phyloP scores from a whole-genome alignment of 495 filamentous ascomycete species.

The Trichoderma erinaceum region DNA sequence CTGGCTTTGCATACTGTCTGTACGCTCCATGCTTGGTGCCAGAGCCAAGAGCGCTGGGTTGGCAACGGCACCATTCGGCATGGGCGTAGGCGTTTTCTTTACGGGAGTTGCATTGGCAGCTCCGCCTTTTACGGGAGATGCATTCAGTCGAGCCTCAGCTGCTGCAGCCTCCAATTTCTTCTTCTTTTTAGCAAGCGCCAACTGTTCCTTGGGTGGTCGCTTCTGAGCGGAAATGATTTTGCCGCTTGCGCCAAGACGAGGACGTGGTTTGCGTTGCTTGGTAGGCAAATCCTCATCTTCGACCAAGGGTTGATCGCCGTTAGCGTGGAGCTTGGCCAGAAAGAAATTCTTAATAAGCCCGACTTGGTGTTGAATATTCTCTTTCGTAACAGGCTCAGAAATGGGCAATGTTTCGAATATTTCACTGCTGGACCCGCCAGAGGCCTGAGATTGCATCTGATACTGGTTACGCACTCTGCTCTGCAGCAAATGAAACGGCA shows the following conservation, averaged over 20 bases:
- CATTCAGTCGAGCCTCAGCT: slow-evolving; percentile 28
- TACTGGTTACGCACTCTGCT: slow-evolving; percentile 78
- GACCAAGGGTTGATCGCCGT: slow-evolving; percentile 71
- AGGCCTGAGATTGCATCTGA: slow-evolving; percentile 63
- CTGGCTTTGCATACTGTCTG: slow-evolving; percentile 47
- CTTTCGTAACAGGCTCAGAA: slow-evolving; percentile 70
- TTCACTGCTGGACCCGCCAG: slow-evolving; percentile 44
- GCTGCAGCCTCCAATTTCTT: slow-evolving; percentile 50
- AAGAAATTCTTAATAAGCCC: slow-evolving; percentile 86
- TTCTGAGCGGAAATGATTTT: slow-evolving; percentile 92
- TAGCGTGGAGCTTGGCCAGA: slow-evolving; percentile 74
- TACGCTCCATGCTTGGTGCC: slow-evolving; percentile 41
- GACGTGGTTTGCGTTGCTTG: slow-evolving; percentile 86
- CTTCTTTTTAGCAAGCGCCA: slow-evolving; percentile 68
- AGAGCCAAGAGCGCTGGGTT: slow-evolving; percentile 21
- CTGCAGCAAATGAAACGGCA: slow-evolving; percentile 90
- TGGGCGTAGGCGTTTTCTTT: slow-evolving; percentile 36
- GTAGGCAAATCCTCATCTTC: slow-evolving; percentile 93
- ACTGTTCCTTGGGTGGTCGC: slow-evolving; percentile 70
- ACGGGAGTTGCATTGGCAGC: slow-evolving; percentile 26
- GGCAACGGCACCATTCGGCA: slow-evolving; percentile 30
- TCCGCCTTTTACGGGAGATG: slow-evolving; percentile 34
- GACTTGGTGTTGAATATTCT: slow-evolving; percentile 71
- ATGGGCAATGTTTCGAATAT: slow-evolving; percentile 65
- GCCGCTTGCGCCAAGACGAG: slow-evolving; percentile 87